Evolutionary conservation across 106 monocot species (phyloP).

Genomic region (Vanilla planifolia): DNA sequence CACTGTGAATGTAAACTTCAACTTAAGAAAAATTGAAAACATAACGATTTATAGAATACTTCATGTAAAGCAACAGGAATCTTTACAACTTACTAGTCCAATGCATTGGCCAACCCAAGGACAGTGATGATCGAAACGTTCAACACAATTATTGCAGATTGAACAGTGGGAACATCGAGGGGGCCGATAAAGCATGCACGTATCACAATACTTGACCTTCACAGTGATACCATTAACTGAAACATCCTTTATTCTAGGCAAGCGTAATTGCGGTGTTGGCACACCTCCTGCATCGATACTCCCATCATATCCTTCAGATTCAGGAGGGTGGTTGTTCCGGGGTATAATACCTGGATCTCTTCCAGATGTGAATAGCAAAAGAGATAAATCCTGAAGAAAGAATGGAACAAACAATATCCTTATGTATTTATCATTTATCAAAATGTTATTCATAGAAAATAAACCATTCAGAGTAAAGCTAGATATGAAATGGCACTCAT

Average conservation of each 20-base stretch:
- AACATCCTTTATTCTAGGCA: constrained; percentile 84
- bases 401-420: background rate
- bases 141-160: constrained; percentile 92
- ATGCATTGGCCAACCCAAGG: constrained; percentile 99
- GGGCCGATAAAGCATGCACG: constrained; percentile 95
- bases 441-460: no score
- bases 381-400: constrained; percentile 23
- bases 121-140: constrained; percentile 94
- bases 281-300: constrained; percentile 28
- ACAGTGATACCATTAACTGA: constrained; percentile 78
- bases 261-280: constrained; percentile 74
- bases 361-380: constrained; percentile 46
- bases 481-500: no score
- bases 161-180: constrained; percentile 96
- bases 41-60: no score
- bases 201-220: constrained; percentile 89
- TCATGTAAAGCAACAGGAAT: no score
- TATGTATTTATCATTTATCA: no score
- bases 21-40: no score
- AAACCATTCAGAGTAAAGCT: no score
- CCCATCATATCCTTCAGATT: constrained; percentile 43
- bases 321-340: constrained; percentile 45
- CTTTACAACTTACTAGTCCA: constrained; percentile 58
- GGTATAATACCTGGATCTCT: constrained; percentile 63
- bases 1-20: no score